phyloP scores from a whole-genome alignment of 306 rosid species.

The Chamaecrista fasciculata region DNA sequence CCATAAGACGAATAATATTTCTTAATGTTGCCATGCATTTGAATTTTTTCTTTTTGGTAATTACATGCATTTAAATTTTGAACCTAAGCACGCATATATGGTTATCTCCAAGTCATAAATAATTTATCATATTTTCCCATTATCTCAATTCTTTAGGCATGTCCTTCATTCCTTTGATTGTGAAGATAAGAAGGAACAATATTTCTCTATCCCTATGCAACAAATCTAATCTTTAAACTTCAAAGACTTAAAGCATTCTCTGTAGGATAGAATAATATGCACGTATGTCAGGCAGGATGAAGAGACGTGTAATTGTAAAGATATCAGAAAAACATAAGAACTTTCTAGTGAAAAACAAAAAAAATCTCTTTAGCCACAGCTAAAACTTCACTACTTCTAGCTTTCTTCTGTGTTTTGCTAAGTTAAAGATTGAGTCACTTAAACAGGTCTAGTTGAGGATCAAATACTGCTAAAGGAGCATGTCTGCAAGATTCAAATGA shows the following conservation, averaged over 20 bases:
- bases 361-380: too few relatives aligned
- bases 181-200: not conserved
- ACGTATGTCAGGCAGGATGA: not conserved
- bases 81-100: too few relatives aligned
- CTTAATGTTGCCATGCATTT: not conserved
- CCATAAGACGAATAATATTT: too few relatives aligned
- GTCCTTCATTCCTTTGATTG: not conserved
- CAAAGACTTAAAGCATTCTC: not conserved
- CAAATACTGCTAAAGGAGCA: too few relatives aligned
- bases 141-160: not conserved
- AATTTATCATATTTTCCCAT: not conserved
- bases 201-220: not conserved
- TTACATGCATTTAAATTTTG: too few relatives aligned
- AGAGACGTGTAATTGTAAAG: too few relatives aligned
- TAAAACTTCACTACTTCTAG: too few relatives aligned
- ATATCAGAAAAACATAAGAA: not conserved
- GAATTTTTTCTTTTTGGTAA: too few relatives aligned
- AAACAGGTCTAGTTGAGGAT: too few relatives aligned
- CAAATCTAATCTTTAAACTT: not conserved
- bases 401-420: not conserved
- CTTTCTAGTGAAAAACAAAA: not conserved
- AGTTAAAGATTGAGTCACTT: not conserved
- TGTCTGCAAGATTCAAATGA: not conserved
- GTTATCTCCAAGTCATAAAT: not conserved
- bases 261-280: not conserved